Evolutionary conservation across 495 filamentous ascomycete genomes (phyloP).

Genomic region (Hypoxylon rickii): DNA sequence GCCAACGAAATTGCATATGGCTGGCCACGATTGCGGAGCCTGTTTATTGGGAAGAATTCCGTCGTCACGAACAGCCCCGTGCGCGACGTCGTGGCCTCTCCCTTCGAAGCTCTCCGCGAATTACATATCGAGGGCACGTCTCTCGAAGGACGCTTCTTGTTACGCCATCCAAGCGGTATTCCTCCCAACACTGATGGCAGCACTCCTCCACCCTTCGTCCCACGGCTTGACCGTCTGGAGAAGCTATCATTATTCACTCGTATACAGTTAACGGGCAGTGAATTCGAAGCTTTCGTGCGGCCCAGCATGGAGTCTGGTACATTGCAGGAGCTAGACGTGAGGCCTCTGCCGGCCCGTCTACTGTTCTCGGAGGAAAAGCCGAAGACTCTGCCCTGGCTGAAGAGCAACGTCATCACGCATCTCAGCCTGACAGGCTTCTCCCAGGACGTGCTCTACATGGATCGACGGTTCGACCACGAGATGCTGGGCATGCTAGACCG

Average conservation of each 20-base stretch:
- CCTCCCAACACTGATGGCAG: no score
- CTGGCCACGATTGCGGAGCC: constrained; percentile 22
- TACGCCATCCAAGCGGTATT: no score
- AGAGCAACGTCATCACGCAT: constrained; percentile 23
- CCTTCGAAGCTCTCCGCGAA: constrained; percentile 16
- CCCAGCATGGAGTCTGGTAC: constrained; percentile 34
- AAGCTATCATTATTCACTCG: constrained; percentile 13
- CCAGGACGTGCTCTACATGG: neutral
- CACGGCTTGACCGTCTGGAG: no score
- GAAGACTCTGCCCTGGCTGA: constrained; percentile 23
- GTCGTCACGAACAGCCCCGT: neutral
- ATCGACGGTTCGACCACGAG: constrained; percentile 1
- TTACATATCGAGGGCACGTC: constrained; percentile 11
- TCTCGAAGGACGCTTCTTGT: neutral
- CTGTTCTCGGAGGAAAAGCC: neutral
- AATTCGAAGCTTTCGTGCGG: constrained; percentile 15
- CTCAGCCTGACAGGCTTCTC: constrained; percentile 25
- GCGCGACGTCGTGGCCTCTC: neutral
- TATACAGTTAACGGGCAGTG: neutral
- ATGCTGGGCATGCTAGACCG: constrained; percentile 15
- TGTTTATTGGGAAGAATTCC: constrained; percentile 18
- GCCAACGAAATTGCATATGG: neutral
- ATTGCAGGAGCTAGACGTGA: constrained; percentile 26
- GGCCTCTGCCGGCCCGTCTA: constrained; percentile 7
- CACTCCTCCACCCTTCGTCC: no score